A percentile compares a stretch with the other conserved stretches of the same genome.
phyloP scores from a whole-genome alignment of 345 rosid genomes.

The Brassica juncea region DNA sequence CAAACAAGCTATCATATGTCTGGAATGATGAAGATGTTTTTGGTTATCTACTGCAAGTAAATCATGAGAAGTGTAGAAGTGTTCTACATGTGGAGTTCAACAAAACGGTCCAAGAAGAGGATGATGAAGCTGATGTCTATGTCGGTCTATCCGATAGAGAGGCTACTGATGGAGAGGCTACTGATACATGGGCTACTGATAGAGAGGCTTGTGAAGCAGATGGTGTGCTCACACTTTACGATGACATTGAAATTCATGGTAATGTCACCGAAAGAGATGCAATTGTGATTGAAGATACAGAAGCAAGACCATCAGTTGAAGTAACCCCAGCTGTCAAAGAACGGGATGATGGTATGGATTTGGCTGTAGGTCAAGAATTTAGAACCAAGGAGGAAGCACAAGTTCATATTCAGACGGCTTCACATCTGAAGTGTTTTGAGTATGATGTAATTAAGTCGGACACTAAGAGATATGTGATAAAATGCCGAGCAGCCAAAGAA shows the following conservation, averaged over 20 bases:
- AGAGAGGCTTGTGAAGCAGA: not conserved
- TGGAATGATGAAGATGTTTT: not conserved
- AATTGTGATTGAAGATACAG: not conserved
- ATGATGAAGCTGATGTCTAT: not conserved
- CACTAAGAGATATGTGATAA: not conserved
- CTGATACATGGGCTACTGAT: too few species aligned
- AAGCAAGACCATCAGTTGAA: not conserved
- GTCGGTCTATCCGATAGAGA: too few species aligned
- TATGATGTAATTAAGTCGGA: not conserved
- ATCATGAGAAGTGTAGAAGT: not conserved
- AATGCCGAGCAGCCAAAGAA: not conserved
- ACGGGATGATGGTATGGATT: not conserved
- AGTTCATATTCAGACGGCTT: too few species aligned
- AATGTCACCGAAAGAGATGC: too few species aligned
- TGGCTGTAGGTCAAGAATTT: not conserved
- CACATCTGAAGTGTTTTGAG: not conserved
- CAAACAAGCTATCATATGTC: not conserved
- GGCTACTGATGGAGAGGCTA: too few species aligned
- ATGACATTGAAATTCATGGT: not conserved
- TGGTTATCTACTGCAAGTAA: not conserved
- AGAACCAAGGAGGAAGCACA: not conserved
- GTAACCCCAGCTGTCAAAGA: not conserved
- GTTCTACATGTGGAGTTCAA: not conserved
- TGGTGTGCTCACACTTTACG: not conserved
- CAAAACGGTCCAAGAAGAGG: too few species aligned